phyloP scores from a whole-genome alignment of 2,329 filamentous ascomycete species.

The Penicillium sp. region DNA sequence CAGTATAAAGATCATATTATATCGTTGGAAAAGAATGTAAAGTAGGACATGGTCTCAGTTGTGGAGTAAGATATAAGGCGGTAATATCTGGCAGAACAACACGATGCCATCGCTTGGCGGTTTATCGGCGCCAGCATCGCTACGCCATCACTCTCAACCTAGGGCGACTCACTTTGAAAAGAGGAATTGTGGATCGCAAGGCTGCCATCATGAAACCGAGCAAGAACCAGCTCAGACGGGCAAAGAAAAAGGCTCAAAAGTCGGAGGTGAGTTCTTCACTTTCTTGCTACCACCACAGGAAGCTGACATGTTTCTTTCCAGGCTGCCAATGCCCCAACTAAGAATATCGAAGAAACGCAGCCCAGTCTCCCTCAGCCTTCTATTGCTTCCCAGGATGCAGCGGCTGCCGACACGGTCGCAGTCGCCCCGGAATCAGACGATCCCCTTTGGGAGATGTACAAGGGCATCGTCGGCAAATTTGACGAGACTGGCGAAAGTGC shows the following conservation, averaged over 20 bases:
- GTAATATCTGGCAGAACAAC: background rate
- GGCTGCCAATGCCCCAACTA: conserved; percentile 3
- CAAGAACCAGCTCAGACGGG: conserved; percentile 90
- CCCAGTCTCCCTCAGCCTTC: conserved; percentile 10
- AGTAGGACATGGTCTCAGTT: no score
- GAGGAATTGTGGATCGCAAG: background rate
- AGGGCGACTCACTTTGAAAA: background rate
- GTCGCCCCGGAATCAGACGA: conserved; percentile 60
- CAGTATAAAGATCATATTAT: no score
- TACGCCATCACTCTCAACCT: background rate
- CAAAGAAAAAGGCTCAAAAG: conserved; percentile 92
- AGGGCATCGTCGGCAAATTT: conserved; percentile 76
- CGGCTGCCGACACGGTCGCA: conserved; percentile 47
- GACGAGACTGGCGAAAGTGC: conserved; percentile 62
- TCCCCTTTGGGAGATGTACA: conserved; percentile 77
- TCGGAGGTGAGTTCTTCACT: conserved; percentile 48
- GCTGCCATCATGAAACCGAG: conserved; percentile 60
- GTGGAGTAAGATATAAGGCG: background rate
- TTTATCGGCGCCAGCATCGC: background rate
- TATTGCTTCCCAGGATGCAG: conserved; percentile 5
- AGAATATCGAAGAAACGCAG: conserved; percentile 4
- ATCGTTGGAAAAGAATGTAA: background rate
- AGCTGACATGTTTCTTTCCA: conserved; percentile 16
- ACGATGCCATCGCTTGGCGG: background rate
- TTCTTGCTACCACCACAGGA: conserved; percentile 1